Evolutionary conservation across 2,329 filamentous ascomycete species (phyloP).

Genomic region (Fusarium longipes): DNA sequence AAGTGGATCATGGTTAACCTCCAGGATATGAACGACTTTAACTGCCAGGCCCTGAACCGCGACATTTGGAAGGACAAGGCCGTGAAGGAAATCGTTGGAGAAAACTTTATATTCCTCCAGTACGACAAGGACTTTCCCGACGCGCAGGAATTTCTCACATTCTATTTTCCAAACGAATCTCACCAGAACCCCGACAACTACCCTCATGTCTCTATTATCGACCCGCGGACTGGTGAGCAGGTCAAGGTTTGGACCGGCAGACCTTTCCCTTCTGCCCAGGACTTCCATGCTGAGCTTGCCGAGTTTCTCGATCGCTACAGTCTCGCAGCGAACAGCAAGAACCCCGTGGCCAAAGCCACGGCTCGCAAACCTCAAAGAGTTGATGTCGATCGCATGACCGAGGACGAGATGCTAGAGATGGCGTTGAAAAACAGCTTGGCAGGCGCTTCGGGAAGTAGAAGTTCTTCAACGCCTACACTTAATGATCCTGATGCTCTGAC

Average conservation of each 20-base stretch:
- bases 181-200: slow-evolving; percentile 90
- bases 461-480: slow-evolving; percentile 62
- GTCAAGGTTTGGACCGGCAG: slow-evolving; percentile 95
- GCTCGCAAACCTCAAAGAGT: slow-evolving; percentile 74
- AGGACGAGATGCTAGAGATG: slow-evolving; percentile 97
- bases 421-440: slow-evolving; percentile 89
- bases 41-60: slow-evolving; percentile 92
- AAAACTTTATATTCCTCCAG: slow-evolving; percentile 96
- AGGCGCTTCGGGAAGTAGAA: slow-evolving; percentile 53
- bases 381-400: slow-evolving; percentile 89
- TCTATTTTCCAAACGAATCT: slow-evolving; percentile 80
- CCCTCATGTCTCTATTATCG: slow-evolving; percentile 94
- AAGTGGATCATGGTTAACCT: slow-evolving; percentile 98
- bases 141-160: slow-evolving; percentile 84
- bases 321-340: slow-evolving; percentile 86
- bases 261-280: slow-evolving; percentile 78
- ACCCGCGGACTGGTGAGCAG: slow-evolving; percentile 94
- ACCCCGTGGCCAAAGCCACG: slow-evolving; percentile 79
- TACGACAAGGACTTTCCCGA: slow-evolving; percentile 87
- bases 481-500: slow-evolving; percentile 91
- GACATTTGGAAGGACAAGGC: slow-evolving; percentile 93
- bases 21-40: slow-evolving; percentile 92
- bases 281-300: slow-evolving; percentile 91
- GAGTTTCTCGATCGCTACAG: slow-evolving; percentile 99
- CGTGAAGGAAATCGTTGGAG: slow-evolving; percentile 82